Conservation (phyloP, 1,284 basidiomycete genomes). For the Ganoderma lucidum region DNA sequence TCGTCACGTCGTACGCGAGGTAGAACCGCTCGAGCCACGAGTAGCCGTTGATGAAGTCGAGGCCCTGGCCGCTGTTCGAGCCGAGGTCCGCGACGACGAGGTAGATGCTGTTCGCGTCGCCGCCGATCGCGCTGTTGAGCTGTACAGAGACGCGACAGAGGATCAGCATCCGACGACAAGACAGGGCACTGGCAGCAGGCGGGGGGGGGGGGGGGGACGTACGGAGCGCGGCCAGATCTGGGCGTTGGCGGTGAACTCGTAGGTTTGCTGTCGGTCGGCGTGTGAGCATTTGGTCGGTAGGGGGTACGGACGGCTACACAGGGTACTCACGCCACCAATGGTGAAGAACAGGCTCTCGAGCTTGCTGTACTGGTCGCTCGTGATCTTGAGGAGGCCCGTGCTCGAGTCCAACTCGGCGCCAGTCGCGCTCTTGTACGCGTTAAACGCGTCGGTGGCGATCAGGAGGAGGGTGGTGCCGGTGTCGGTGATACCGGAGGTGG, state of each 20-base stretch:
- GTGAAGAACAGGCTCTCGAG: slow-evolving; percentile 41
- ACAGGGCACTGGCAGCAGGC: no score
- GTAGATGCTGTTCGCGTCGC: slow-evolving; percentile 50
- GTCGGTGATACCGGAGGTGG: slow-evolving; percentile 39
- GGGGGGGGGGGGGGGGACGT: neutral
- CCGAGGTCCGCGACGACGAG: slow-evolving; percentile 53
- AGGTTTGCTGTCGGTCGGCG: slow-evolving; percentile 8
- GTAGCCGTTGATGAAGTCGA: slow-evolving; percentile 35
- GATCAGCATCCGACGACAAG: neutral
- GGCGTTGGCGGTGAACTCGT: slow-evolving; percentile 24
- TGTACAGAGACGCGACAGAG: no score
- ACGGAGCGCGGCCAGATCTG: slow-evolving; percentile 26
- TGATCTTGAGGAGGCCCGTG: slow-evolving; percentile 37
- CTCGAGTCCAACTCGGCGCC: slow-evolving; percentile 28
- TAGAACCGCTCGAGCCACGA: slow-evolving; percentile 16
- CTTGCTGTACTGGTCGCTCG: slow-evolving; percentile 10
- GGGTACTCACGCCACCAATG: slow-evolving; percentile 31
- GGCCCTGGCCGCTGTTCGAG: slow-evolving; percentile 37
- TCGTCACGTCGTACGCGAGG: neutral
- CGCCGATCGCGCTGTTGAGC: slow-evolving; percentile 55
- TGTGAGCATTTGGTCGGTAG: neutral
- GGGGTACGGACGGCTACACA: neutral
- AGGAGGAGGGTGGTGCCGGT: slow-evolving; percentile 45
- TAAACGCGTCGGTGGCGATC: slow-evolving; percentile 38
- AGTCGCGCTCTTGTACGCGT: slow-evolving; percentile 32